Evolutionary conservation across 805 yeast species (phyloP), one percentile per base, ranked within the genome.

Genomic region (Barnettozyma salicaria): DNA sequence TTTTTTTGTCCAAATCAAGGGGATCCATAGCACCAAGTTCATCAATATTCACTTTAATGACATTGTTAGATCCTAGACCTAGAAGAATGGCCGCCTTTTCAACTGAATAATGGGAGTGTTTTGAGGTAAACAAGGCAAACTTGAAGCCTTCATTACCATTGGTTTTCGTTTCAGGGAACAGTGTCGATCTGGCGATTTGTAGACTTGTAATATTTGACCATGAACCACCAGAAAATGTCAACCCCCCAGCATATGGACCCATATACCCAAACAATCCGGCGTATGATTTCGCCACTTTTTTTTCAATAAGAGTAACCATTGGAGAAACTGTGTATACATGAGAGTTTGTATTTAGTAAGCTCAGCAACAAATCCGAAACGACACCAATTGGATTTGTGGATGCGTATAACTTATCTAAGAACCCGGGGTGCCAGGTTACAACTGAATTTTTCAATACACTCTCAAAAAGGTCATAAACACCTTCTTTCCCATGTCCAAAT

Each of bases 261-360:
- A 47, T 46, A 49, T 70, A 82, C 0, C 84, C 78, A 59, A 81
- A 84, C 50, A 79, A 44, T 30, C 59, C 53, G 5, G 95, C 95
- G 52, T 86, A 86, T 37, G 76, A 72, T 30, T 67, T 70, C 11
- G 80, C 76, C 22, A 81, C 77, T 40, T 66, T 68, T 58, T 80
- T 80, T 54, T 85, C 95, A 37, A 86, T 74, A 12, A 82, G 69
- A 0, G 90, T 76, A 32, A 86, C 62, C 1, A 82, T 83, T 0
- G 95, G 95, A 4, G 90, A 78, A 1, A 86, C 95, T 0, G 89
- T 82, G 52, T 73, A 85, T 1, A 86, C 95, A 55, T 85, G 95
- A 2, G 89, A 78, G 58, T 86, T 86, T 3, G 95, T 86, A 60
- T 86, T 85, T 38, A 85, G 63, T 8, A 80, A 61, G 22, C 86